Evolutionary conservation across 768 basidiomycete species (phyloP).

Genomic region (Leccinum barrowsii): DNA sequence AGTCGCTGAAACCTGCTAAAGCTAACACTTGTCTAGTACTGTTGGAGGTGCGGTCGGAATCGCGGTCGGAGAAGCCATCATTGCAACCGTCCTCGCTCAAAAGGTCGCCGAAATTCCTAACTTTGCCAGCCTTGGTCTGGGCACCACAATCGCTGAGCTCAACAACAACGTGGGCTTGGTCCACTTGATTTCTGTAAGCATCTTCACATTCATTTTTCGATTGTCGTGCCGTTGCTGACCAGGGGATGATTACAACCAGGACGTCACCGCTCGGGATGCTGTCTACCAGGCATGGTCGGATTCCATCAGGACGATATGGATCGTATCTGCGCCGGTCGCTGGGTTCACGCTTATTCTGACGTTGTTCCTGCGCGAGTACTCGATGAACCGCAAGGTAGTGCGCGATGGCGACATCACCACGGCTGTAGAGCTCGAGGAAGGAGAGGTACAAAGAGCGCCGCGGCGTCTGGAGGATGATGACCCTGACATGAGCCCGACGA

Average conservation of each 20-base stretch:
- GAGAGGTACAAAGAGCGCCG: neutral
- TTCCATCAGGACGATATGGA: slow-evolving; percentile 63
- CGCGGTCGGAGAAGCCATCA: slow-evolving; percentile 69
- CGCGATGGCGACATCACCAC: slow-evolving; percentile 28
- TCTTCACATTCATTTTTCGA: neutral
- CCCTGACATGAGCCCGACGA: neutral
- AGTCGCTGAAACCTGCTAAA: neutral
- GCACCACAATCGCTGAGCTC: slow-evolving; percentile 41
- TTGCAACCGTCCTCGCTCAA: slow-evolving; percentile 46
- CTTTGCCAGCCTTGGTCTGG: slow-evolving; percentile 23
- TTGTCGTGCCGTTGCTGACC: neutral
- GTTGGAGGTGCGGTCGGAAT: slow-evolving; percentile 78
- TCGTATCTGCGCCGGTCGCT: slow-evolving; percentile 55
- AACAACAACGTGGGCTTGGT: slow-evolving; percentile 45
- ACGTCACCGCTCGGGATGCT: slow-evolving; percentile 44
- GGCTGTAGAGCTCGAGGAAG: slow-evolving; percentile 33
- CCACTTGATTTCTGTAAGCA: slow-evolving; percentile 28
- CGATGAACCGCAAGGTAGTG: slow-evolving; percentile 51
- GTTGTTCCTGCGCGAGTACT: slow-evolving; percentile 58
- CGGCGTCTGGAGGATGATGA: neutral
- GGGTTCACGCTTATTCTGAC: slow-evolving; percentile 50
- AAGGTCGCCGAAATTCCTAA: slow-evolving; percentile 35
- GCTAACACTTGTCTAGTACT: slow-evolving; percentile 37
- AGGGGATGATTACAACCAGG: slow-evolving; percentile 29
- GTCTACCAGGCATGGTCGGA: slow-evolving; percentile 64